Percentiles rank a stretch among this genome's conserved stretches.
These are phyloP conservation scores for Aspergillus piperis DNA, from an alignment of 2,329 filamentous ascomycete species.

Conservation along the genomic window DNA sequence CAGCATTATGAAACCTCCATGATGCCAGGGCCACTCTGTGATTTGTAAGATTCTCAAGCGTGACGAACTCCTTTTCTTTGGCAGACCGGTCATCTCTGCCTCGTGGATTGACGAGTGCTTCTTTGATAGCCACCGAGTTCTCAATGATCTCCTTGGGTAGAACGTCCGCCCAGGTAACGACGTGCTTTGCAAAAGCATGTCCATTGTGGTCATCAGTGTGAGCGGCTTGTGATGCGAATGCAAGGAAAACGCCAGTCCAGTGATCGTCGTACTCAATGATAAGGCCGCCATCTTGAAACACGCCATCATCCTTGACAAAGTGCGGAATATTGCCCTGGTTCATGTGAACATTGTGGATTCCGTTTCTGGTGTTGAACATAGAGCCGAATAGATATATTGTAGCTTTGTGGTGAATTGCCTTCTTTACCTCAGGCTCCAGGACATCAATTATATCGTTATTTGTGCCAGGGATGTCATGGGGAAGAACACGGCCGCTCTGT, in stretches of 20 bases:
- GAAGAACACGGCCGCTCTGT: conserved; percentile 19
- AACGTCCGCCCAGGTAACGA: conserved; percentile 15
- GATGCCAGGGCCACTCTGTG: conserved; percentile 10
- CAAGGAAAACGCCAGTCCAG: conserved; percentile 21
- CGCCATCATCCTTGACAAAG: conserved; percentile 13
- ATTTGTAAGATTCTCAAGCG: conserved; percentile 16
- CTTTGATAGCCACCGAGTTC: conserved; percentile 14
- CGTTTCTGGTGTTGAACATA: conserved; percentile 5
- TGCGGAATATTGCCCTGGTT: conserved; percentile 18
- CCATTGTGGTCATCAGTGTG: conserved; percentile 18
- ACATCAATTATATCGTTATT: conserved; percentile 38
- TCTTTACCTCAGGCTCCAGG: conserved; percentile 15
- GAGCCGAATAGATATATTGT: conserved; percentile 19
- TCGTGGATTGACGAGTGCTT: conserved; percentile 9
- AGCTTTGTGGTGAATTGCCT: conserved; percentile 11
- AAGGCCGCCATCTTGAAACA: conserved; percentile 20
- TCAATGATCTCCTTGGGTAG: conserved; percentile 6
- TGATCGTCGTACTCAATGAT: conserved; percentile 13
- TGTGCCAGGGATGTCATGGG: conserved; percentile 19
- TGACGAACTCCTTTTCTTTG: conserved; percentile 9
- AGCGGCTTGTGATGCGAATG: conserved; percentile 19
- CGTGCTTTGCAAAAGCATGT: conserved; percentile 6
- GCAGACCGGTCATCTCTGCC: neutral
- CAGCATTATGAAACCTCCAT: conserved; percentile 18
- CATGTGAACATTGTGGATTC: conserved; percentile 23